phyloP scores from a whole-genome alignment of 805 yeast species.

The Scheffersomyces coipomensis region DNA sequence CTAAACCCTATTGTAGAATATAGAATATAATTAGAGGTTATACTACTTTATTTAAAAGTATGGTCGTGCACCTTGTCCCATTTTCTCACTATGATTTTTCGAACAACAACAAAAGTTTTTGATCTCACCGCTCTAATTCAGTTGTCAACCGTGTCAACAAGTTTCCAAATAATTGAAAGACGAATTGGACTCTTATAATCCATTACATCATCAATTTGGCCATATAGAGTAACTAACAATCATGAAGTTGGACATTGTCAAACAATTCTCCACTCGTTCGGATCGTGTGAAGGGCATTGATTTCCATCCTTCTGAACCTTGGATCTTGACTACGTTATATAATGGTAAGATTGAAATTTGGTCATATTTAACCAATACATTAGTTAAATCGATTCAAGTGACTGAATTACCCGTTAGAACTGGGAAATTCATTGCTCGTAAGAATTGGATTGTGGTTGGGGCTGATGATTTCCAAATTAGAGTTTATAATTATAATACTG shows the following conservation, averaged over 20 bases:
- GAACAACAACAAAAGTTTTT: not conserved
- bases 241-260: constrained; percentile 52
- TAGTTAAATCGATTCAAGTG: constrained; percentile 88
- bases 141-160: not conserved
- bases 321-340: constrained; percentile 89
- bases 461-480: constrained; percentile 94
- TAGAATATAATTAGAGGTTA: too few species aligned
- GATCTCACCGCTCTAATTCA: not conserved
- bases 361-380: constrained; percentile 84
- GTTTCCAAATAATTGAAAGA: too few species aligned
- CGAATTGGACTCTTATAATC: too few species aligned
- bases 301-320: constrained; percentile 97
- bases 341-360: constrained; percentile 90
- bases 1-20: too few species aligned
- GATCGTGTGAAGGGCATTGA: constrained; percentile 98
- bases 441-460: constrained; percentile 96
- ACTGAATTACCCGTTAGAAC: constrained; percentile 96
- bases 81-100: too few species aligned
- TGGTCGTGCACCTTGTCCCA: too few species aligned
- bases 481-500: constrained; percentile 92
- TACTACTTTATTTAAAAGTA: too few species aligned
- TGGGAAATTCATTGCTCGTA: constrained; percentile 91
- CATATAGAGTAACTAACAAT: too few species aligned
- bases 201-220: too few species aligned
- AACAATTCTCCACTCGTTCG: constrained; percentile 84